Percentiles rank a stretch among this genome's conserved stretches.
Evolutionary conservation across 2,329 filamentous ascomycete species (phyloP).

Genomic region (Xylaria sp.): DNA sequence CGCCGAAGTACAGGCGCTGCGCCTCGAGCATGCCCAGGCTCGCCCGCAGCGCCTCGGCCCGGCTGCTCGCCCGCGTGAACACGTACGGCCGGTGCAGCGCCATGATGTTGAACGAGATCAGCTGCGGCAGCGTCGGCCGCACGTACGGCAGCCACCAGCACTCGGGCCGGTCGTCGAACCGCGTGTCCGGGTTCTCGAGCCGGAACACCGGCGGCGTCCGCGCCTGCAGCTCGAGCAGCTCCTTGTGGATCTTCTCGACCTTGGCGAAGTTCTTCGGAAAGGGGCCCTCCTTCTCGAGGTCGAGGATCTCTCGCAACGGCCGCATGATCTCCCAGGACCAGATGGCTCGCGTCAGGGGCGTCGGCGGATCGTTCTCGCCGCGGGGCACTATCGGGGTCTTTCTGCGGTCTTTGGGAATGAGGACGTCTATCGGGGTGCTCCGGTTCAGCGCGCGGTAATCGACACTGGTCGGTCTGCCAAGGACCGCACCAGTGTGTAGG

Average conservation of each 20-base stretch:
- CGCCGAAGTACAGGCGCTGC: constrained; percentile 54
- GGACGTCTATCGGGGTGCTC: constrained; percentile 56
- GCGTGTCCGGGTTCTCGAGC: constrained; percentile 57
- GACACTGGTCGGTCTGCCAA: constrained; percentile 60
- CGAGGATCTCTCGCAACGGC: constrained; percentile 56
- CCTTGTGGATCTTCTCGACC: constrained; percentile 57
- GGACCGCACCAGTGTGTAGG: constrained; percentile 54
- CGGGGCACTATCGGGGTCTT: constrained; percentile 53
- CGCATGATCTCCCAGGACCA: constrained; percentile 52
- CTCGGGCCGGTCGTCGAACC: constrained; percentile 57
- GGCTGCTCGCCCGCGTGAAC: constrained; percentile 57
- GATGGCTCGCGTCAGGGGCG: constrained; percentile 56
- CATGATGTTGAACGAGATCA: constrained; percentile 58
- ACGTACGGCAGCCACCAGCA: constrained; percentile 54
- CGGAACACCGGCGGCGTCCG: constrained; percentile 57
- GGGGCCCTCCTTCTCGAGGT: constrained; percentile 59
- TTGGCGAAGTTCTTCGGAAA: constrained; percentile 56
- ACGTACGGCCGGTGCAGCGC: constrained; percentile 65
- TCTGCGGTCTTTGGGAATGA: constrained; percentile 49
- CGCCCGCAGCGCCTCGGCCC: constrained; percentile 59
- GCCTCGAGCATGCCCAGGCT: constrained; percentile 58
- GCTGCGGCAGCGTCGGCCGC: constrained; percentile 51
- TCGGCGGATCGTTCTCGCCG: constrained; percentile 56
- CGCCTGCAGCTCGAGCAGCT: constrained; percentile 51
- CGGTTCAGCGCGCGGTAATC: constrained; percentile 52